phyloP scores from a whole-genome alignment of 805 yeast species.

The Wickerhamomyces canadensis region DNA sequence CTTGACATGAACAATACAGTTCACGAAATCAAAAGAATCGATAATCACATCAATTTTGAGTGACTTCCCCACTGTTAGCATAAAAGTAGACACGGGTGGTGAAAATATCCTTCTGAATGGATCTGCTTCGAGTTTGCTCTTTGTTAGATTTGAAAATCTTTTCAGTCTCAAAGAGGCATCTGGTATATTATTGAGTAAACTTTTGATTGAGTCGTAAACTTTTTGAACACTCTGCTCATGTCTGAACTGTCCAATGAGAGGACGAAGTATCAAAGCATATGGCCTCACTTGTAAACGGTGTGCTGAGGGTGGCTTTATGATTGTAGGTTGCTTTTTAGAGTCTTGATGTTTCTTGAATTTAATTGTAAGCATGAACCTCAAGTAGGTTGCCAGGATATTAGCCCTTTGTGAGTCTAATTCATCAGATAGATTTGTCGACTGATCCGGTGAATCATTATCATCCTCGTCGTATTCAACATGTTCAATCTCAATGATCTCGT shows the following conservation, averaged over 20 bases:
- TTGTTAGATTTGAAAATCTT: constrained; percentile 14
- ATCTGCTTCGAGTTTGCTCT: constrained; percentile 8
- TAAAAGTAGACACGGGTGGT: constrained; percentile 27
- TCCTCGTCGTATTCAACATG: constrained; percentile 39
- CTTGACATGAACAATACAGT: constrained; percentile 11
- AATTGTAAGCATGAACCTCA: constrained; percentile 30
- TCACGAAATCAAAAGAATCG: constrained; percentile 20
- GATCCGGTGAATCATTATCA: constrained; percentile 15
- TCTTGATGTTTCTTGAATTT: constrained; percentile 34
- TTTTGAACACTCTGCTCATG: constrained; percentile 40
- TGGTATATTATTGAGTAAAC: constrained; percentile 7
- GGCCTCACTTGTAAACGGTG: constrained; percentile 25
- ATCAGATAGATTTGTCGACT: constrained; percentile 10
- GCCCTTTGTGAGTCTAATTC: constrained; percentile 36
- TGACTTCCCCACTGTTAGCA: constrained; percentile 16
- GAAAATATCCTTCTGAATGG: constrained; percentile 15
- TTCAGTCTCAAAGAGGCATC: constrained; percentile 10
- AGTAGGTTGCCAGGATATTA: constrained; percentile 26
- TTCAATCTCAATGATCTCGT: constrained; percentile 68
- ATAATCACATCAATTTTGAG: constrained; percentile 11
- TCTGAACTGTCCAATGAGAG: constrained; percentile 52
- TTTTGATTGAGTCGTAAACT: constrained; percentile 11
- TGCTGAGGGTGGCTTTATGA: constrained; percentile 8
- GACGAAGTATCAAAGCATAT: constrained; percentile 45
- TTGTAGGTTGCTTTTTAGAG: constrained; percentile 18